These are phyloP conservation scores for Collybia mongolica DNA, from an alignment of 768 basidiomycete species.

Conservation along the genomic window DNA sequence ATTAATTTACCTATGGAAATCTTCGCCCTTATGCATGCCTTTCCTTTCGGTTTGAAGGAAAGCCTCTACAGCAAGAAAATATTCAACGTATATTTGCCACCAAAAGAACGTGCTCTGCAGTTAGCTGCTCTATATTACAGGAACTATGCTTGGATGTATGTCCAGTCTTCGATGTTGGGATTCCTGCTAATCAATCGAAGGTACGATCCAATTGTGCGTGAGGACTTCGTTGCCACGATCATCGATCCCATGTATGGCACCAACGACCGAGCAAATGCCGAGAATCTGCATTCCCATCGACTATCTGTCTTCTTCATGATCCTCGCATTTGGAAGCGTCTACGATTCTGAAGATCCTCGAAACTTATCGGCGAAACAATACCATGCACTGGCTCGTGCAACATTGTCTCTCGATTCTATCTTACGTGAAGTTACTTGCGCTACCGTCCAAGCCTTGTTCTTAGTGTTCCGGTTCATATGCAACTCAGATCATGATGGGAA, in stretches of 20 bases:
- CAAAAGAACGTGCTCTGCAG: slow-evolving; percentile 34
- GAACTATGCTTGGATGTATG: slow-evolving; percentile 48
- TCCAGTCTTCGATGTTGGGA: slow-evolving; percentile 5
- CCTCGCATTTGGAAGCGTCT: slow-evolving; percentile 45
- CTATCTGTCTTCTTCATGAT: slow-evolving; percentile 54
- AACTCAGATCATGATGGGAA: slow-evolving; percentile 39
- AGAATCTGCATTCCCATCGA: slow-evolving; percentile 41
- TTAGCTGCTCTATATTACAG: slow-evolving; percentile 42
- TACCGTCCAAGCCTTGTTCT: slow-evolving; percentile 46
- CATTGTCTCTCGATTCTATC: slow-evolving; percentile 44
- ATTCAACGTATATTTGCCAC: slow-evolving; percentile 41
- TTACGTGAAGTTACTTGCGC: slow-evolving; percentile 41
- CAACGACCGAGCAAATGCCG: slow-evolving; percentile 26
- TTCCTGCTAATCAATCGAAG: slow-evolving; percentile 22
- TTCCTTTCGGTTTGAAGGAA: slow-evolving; percentile 46
- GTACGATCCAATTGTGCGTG: slow-evolving; percentile 41
- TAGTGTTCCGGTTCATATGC: slow-evolving; percentile 40
- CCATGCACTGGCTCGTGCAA: slow-evolving; percentile 46
- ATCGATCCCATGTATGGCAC: slow-evolving; percentile 41
- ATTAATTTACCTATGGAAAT: slow-evolving; percentile 43
- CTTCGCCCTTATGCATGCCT: slow-evolving; percentile 42
- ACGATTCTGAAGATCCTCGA: slow-evolving; percentile 36
- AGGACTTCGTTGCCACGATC: slow-evolving; percentile 40
- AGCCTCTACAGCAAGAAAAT: slow-evolving; percentile 31
- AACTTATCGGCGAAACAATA: slow-evolving; percentile 35